Evolutionary conservation across 1,139 yeast species (phyloP).

Genomic region (Geotrichum aggregatum): DNA sequence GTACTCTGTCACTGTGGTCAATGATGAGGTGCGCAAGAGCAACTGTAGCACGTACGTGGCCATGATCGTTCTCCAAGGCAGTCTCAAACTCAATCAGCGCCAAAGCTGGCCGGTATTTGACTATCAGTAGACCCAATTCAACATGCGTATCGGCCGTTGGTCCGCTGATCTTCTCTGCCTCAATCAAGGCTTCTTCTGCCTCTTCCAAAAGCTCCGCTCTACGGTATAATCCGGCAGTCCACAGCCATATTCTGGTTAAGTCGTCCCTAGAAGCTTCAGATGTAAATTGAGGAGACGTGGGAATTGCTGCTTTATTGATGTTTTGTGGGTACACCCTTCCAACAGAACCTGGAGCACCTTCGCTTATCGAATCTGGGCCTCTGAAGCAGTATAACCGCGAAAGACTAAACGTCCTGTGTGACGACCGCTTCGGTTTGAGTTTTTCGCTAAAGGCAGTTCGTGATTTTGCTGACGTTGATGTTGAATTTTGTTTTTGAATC

Average conservation of each 20-base stretch:
- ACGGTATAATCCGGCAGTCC: slow-evolving; percentile 64
- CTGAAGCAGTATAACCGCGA: too few relatives aligned
- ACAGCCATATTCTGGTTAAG: slow-evolving; percentile 67
- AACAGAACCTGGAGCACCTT: neutral
- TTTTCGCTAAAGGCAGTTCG: neutral
- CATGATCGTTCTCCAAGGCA: slow-evolving; percentile 53
- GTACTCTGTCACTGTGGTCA: slow-evolving; percentile 32
- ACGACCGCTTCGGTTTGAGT: neutral
- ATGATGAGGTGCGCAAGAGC: slow-evolving; percentile 62
- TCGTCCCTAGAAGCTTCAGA: slow-evolving; percentile 5
- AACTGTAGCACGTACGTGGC: slow-evolving; percentile 54
- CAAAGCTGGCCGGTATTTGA: slow-evolving; percentile 35
- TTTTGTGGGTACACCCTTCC: neutral
- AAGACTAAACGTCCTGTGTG: neutral
- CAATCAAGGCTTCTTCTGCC: slow-evolving; percentile 68
- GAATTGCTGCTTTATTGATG: neutral
- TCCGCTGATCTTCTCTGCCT: slow-evolving; percentile 55
- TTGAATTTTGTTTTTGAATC: too few relatives aligned
- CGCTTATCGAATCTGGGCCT: neutral
- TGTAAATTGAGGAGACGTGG: neutral
- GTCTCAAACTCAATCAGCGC: slow-evolving; percentile 67
- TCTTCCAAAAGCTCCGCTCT: slow-evolving; percentile 55
- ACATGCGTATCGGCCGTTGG: slow-evolving; percentile 53
- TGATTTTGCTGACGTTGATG: neutral
- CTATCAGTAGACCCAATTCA: slow-evolving; percentile 51